Percentiles rank a stretch among this genome's conserved stretches.
phyloP scores from a whole-genome alignment of 441 rosid genomes.

The Euphorbia celastroides region DNA sequence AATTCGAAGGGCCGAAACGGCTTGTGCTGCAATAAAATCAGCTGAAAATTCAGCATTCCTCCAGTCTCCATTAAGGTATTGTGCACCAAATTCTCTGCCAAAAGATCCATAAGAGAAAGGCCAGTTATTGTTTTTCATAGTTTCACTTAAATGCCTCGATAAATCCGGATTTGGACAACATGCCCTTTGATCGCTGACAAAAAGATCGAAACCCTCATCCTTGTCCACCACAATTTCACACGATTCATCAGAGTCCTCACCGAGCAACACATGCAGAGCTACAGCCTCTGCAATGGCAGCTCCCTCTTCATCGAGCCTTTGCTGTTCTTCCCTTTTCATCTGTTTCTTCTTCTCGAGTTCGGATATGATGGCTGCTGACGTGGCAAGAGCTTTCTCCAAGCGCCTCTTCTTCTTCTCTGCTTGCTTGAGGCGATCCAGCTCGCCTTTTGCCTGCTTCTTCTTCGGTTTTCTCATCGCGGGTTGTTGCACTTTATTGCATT shows the following conservation, averaged over 20 bases:
- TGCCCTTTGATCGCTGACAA: constrained; percentile 36
- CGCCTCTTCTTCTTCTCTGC: constrained; percentile 98
- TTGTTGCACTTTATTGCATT: constrained; percentile 56
- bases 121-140: constrained; percentile 49
- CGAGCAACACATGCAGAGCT: constrained; percentile 80
- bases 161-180: constrained; percentile 36
- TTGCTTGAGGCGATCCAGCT: constrained; percentile 85
- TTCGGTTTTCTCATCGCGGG: constrained; percentile 61
- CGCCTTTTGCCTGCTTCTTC: constrained; percentile 89
- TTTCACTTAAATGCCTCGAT: constrained; percentile 39
- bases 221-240: constrained; percentile 44
- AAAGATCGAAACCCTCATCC: constrained; percentile 47
- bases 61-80: too few species aligned
- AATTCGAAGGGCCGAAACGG: constrained; percentile 80
- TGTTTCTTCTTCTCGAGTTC: constrained; percentile 93
- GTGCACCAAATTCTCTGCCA: too few species aligned
- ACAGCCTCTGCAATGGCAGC: constrained; percentile 99
- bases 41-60: constrained; percentile 48
- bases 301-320: constrained; percentile 95
- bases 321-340: constrained; percentile 86
- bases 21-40: constrained; percentile 71
- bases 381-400: constrained; percentile 95
- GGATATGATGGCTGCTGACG: constrained; percentile 90
- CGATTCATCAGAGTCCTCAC: constrained; percentile 86
- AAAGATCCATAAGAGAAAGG: constrained; percentile 43